Evolutionary conservation across 345 rosid genomes (phyloP).

Genomic region (Gossypium thurberi): DNA sequence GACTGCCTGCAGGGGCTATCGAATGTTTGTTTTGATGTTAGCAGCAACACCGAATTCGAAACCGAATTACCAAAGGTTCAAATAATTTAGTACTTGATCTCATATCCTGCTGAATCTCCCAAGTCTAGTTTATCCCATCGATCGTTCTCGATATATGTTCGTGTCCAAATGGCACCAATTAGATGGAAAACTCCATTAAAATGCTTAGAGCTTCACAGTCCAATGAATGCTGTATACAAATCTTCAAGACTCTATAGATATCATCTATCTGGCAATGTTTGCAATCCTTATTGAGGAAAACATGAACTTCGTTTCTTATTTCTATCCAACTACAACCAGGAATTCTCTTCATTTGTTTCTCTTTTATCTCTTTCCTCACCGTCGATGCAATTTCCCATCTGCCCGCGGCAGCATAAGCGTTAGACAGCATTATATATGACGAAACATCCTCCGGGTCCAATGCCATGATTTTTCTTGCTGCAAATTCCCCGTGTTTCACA

Average conservation of each 20-base stretch:
- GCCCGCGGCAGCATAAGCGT: slow-evolving; percentile 59
- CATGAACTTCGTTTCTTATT: slow-evolving; percentile 40
- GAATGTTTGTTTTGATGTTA: not conserved
- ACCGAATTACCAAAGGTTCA: not conserved
- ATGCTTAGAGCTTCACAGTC: slow-evolving; percentile 21
- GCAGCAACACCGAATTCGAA: not conserved
- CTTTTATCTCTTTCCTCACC: slow-evolving; percentile 51
- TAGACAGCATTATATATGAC: slow-evolving; percentile 76
- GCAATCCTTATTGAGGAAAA: slow-evolving; percentile 44
- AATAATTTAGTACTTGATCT: not conserved
- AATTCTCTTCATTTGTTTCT: slow-evolving; percentile 48
- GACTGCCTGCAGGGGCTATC: not conserved
- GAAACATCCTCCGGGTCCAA: slow-evolving; percentile 72
- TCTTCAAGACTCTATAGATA: slow-evolving; percentile 33
- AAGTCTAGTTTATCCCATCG: not conserved
- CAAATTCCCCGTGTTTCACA: slow-evolving; percentile 41
- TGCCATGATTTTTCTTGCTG: slow-evolving; percentile 45
- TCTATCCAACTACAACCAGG: slow-evolving; percentile 85
- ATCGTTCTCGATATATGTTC: not conserved
- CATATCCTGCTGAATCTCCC: not conserved
- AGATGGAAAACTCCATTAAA: slow-evolving; percentile 7
- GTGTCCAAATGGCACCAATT: not conserved
- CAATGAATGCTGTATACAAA: slow-evolving; percentile 30
- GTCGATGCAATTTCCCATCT: slow-evolving; percentile 54
- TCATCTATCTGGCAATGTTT: slow-evolving; percentile 46